phyloP scores from a whole-genome alignment of 495 filamentous ascomycete genomes.

The Penicillium chermesinum region DNA sequence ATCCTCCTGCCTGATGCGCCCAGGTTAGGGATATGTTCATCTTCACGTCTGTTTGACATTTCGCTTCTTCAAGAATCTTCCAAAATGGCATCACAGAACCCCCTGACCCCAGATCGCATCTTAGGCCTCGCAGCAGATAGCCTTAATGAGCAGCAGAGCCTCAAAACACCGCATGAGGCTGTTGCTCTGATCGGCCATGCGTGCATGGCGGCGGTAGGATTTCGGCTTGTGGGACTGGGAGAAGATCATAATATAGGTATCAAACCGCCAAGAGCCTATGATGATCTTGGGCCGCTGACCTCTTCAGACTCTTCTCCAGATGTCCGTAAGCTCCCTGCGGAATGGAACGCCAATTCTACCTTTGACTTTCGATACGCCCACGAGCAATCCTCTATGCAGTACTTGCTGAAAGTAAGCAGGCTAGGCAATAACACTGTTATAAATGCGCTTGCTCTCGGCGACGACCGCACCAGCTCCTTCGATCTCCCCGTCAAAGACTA shows the following conservation, averaged over 20 bases:
- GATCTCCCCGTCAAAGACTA: conserved; percentile 74
- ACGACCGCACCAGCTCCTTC: conserved; percentile 74
- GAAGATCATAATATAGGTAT: conserved; percentile 70
- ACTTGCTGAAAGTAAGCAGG: conserved; percentile 73
- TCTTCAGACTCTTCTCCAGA: conserved; percentile 46
- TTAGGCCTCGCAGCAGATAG: conserved; percentile 31
- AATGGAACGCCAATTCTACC: conserved; percentile 70
- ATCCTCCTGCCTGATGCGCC: background rate
- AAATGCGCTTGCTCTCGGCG: conserved; percentile 68
- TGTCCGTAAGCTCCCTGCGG: conserved; percentile 55
- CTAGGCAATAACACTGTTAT: conserved; percentile 80
- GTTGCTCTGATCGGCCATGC: conserved; percentile 81
- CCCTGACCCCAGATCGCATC: conserved; percentile 26
- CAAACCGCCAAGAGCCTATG: conserved; percentile 1
- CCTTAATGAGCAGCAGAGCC: conserved; percentile 36
- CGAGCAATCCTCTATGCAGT: conserved; percentile 81
- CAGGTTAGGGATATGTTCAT: too few species aligned
- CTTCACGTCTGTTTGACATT: background rate
- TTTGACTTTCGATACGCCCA: conserved; percentile 87
- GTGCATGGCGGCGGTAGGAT: conserved; percentile 73
- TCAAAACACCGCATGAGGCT: conserved; percentile 78
- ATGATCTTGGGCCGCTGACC: background rate
- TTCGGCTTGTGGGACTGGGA: conserved; percentile 74
- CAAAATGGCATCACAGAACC: conserved; percentile 24
- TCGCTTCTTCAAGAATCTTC: background rate